Base-by-base conservation (phyloP, 129 eudicot genomes). In the Chrysanthemum makinoi region DNA sequence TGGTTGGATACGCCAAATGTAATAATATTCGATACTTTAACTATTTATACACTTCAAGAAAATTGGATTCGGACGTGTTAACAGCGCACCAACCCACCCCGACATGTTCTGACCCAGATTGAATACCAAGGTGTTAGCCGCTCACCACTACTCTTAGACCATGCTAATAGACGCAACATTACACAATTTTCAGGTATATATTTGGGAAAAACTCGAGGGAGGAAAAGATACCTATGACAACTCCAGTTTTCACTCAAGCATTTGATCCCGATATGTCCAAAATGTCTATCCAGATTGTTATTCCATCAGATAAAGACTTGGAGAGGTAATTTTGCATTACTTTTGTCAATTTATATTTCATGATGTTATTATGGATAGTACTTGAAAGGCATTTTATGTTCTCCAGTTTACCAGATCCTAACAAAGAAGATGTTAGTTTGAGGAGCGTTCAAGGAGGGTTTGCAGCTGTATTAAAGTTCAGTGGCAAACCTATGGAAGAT, bases 401-500 rank as follows among this genome's bases (percentile, higher is more conserved):
- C 13, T 77, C 64, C 80, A 94, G 99, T 63, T 90, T 90, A 72
- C 99, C 96, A 64, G 85, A 86, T 59, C 96, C 97, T 17, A 79
- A 81, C 70, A 78, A 86, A 86, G 89, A 82, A 70, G 80, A 46
- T 61, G 67, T 87, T 56, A 83, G 84, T 70, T 70, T 90, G 79
- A 87, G 97, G 70, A 77, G 86, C 60, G 89, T 87, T 20, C 87
- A 87, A 76, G 98, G 93, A 74, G 90, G 99, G 62, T 80, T 88
- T 22, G 96, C 96, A 65, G 97, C 97, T 46, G 99, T 80, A 50
- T 16, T 69, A 30, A 90, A 90, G 66, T 94, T 94, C 76, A 94
- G 99, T 61, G 99, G 99, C 62, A 94, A 88, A 73, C 99, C 96
- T n/a, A 79, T 82, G 0, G 99, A 94, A 68, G 99, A 90, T n/a